phyloP scores from a whole-genome alignment of 2,329 filamentous ascomycete species.

The Fusarium succisae region DNA sequence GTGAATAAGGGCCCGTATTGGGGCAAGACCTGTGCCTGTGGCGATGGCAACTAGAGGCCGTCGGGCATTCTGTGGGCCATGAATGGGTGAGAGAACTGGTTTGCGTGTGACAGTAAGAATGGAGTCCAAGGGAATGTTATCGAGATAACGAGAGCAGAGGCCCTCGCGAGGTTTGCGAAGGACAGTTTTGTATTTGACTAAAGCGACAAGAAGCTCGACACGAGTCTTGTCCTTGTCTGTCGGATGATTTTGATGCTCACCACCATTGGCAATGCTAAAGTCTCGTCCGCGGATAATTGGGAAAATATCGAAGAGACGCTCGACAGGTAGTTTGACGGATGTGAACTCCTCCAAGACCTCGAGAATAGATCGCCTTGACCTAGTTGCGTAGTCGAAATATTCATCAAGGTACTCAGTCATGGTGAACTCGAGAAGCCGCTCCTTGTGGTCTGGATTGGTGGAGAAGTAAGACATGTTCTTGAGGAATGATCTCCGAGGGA shows the following conservation, averaged over 20 bases:
- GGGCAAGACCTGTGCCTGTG: conserved; percentile 87
- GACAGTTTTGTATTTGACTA: conserved; percentile 91
- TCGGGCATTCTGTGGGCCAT: conserved; percentile 48
- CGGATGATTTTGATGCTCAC: conserved; percentile 50
- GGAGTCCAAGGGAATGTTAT: conserved; percentile 67
- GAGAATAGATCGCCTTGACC: conserved; percentile 87
- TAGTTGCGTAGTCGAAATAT: conserved; percentile 93
- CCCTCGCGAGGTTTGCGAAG: conserved; percentile 86
- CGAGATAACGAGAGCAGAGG: conserved; percentile 88
- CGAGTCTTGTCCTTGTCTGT: conserved; percentile 48
- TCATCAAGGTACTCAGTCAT: conserved; percentile 85
- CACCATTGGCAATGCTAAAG: conserved; percentile 90
- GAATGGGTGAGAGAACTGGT: conserved; percentile 56
- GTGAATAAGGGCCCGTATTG: conserved; percentile 82
- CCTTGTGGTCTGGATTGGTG: conserved; percentile 74
- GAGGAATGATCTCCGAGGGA: conserved; percentile 90
- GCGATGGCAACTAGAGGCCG: conserved; percentile 79
- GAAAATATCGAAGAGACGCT: conserved; percentile 76
- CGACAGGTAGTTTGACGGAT: conserved; percentile 81
- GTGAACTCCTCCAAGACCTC: conserved; percentile 93
- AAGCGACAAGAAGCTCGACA: conserved; percentile 81
- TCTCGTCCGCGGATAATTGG: conserved; percentile 87
- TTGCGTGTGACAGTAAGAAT: conserved; percentile 68
- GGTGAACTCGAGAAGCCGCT: conserved; percentile 85
- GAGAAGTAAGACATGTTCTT: conserved; percentile 80